phyloP scores from a whole-genome alignment of 257 asterid genomes.

The Primulina eburnea region DNA sequence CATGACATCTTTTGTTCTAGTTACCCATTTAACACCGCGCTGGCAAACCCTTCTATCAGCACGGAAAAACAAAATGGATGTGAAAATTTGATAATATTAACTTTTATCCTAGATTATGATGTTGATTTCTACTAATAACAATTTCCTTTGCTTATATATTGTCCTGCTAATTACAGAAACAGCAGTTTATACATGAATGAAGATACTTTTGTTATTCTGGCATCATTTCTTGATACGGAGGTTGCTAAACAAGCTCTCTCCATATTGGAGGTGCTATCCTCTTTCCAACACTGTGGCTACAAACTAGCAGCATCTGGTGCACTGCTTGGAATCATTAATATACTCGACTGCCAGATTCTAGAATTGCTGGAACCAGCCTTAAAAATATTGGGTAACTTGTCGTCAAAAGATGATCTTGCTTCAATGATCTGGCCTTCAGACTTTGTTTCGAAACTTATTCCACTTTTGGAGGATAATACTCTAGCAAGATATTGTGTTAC shows the following conservation, averaged over 20 bases:
- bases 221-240: slow-evolving; percentile 61
- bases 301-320: slow-evolving; percentile 54
- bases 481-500: slow-evolving; percentile 41
- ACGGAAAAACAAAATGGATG: not conserved
- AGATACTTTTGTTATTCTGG: slow-evolving; percentile 53
- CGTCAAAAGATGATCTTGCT: slow-evolving; percentile 33
- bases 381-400: slow-evolving; percentile 46
- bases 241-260: slow-evolving; percentile 58
- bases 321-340: slow-evolving; percentile 39
- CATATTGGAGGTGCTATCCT: slow-evolving; percentile 50
- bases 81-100: not conserved
- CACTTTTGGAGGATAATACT: slow-evolving; percentile 37
- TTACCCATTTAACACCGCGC: not conserved
- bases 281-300: slow-evolving; percentile 28
- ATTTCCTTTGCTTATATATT: slow-evolving; percentile 20
- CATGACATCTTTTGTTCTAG: not conserved
- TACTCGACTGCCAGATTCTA: slow-evolving; percentile 46
- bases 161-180: slow-evolving; percentile 39
- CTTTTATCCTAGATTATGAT: not conserved
- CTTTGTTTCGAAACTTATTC: slow-evolving; percentile 53
- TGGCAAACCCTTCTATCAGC: not conserved
- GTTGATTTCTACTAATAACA: not conserved
- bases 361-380: slow-evolving; percentile 58
- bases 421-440: slow-evolving; percentile 35
- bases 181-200: slow-evolving; percentile 43